These are phyloP conservation scores for Mollisia scopiformis DNA, from an alignment of 2,329 filamentous ascomycete genomes.

Conservation along the genomic window DNA sequence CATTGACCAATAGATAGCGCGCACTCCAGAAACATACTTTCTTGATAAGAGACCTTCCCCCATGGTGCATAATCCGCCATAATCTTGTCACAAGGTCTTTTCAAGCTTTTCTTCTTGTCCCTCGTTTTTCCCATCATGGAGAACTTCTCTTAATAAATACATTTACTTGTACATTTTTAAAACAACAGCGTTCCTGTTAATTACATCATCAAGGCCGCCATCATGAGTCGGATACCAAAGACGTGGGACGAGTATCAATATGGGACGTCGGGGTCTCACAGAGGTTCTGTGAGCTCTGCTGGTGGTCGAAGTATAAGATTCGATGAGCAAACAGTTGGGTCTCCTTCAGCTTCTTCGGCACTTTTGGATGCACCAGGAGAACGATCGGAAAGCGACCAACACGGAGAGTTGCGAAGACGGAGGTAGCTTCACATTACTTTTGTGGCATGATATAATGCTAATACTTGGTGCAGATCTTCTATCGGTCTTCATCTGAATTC, in stretches of 20 bases:
- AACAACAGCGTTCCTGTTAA: not conserved
- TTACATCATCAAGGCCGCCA: not conserved
- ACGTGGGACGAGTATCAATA: slow-evolving; percentile 39
- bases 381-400: slow-evolving; percentile 20
- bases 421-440: slow-evolving; percentile 23
- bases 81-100: slow-evolving; percentile 5
- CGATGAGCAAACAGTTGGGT: slow-evolving; percentile 23
- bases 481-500: slow-evolving; percentile 58
- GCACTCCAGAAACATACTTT: too few relatives aligned
- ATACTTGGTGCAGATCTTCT: slow-evolving; percentile 53
- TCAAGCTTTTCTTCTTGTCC: slow-evolving; percentile 4
- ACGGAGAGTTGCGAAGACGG: slow-evolving; percentile 31
- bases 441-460: slow-evolving; percentile 6
- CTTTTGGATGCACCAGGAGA: slow-evolving; percentile 15
- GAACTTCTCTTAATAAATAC: not conserved
- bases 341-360: slow-evolving; percentile 21
- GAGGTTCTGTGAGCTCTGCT: slow-evolving; percentile 34
- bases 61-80: not conserved
- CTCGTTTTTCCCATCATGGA: not conserved
- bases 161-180: not conserved
- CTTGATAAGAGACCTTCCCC: slow-evolving; percentile 6
- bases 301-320: slow-evolving; percentile 35
- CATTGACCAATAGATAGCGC: slow-evolving; percentile 7
- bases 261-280: slow-evolving; percentile 31
- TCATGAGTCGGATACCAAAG: slow-evolving; percentile 31